A percentile compares a stretch with the other conserved stretches of the same genome.
These are phyloP conservation scores for Trichophaea hybrida DNA, from an alignment of 2,329 filamentous ascomycete species.

Conservation along the genomic window DNA sequence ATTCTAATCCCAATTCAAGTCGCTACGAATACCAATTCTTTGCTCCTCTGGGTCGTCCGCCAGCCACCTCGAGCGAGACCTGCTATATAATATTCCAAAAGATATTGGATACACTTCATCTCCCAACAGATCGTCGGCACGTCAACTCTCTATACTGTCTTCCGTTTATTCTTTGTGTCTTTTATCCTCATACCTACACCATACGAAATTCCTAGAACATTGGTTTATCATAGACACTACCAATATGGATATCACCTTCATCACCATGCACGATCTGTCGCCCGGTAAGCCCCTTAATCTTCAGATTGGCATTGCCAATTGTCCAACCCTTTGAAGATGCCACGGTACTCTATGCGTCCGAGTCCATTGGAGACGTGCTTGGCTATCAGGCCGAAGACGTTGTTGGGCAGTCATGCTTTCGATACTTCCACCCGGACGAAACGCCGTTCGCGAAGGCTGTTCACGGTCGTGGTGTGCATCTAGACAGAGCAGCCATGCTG, in stretches of 20 bases:
- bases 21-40: no score
- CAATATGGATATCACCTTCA: slow-evolving; percentile 72
- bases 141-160: no score
- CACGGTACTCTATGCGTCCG: slow-evolving; percentile 67
- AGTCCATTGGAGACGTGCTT: slow-evolving; percentile 69
- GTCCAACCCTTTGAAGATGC: slow-evolving; percentile 41
- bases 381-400: slow-evolving; percentile 66
- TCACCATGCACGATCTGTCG: slow-evolving; percentile 70
- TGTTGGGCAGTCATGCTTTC: slow-evolving; percentile 61
- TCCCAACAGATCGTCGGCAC: no score
- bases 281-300: slow-evolving; percentile 17
- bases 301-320: slow-evolving; percentile 1
- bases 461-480: slow-evolving; percentile 55
- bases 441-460: slow-evolving; percentile 58
- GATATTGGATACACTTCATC: no score
- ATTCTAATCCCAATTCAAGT: no score
- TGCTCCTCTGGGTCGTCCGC: no score
- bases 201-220: neutral
- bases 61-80: no score
- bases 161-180: no score
- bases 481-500: slow-evolving; percentile 74
- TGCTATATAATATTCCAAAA: no score
- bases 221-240: neutral
- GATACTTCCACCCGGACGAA: slow-evolving; percentile 75
- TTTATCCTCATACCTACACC: neutral